Evolutionary conservation across 768 basidiomycete species (phyloP), one percentile per base, ranked within the genome.

Genomic region (Podaxis pistillaris): DNA sequence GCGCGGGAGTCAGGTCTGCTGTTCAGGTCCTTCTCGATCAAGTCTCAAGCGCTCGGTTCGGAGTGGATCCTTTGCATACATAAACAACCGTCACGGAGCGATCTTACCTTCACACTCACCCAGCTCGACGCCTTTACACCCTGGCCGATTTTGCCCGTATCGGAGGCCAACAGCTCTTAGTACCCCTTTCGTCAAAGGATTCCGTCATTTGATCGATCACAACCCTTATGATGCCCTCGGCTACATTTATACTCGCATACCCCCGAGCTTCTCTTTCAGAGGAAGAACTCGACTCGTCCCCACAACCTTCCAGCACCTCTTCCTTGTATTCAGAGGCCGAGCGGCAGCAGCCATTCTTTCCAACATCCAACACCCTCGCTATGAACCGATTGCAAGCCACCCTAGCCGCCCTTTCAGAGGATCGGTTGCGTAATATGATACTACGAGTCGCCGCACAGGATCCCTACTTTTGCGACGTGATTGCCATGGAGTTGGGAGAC

Each of bases 371-470:
- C 54, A 3, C 66, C 28, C 44, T 12, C 66, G 19, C 36, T 47
- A 62, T 62, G 61, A 49, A 62, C 30, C 41, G 67, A 50, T 69
- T 81, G 30, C 73, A 70, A 40, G 66, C 70, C 4, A 77, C 77
- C 4, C 75, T 83, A 54, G 72, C 76, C 17, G 69, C 74, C 28
- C 66, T 75, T 7, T 69, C 79, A 0, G 78, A 79, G 49, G 56
- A 67, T 12, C 75, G 71, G 58, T 74, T 84, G 5, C 78, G 79
- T 30, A 72, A 74, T 22, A 70, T 79, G 53, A 64, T 82, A 60
- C 67, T 75, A 46, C 77, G 73, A 56, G 71, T 83, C 4, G 76
- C 77, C 1, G 71, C 72, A 24, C 68, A 66, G 26, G 72, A 72
- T 61, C 73, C 76, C 0, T 70, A 67, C 15, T 75, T 82, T 60